These are phyloP conservation scores for Botrytis tulipae DNA, from an alignment of 2,329 filamentous ascomycete genomes.

Conservation along the genomic window DNA sequence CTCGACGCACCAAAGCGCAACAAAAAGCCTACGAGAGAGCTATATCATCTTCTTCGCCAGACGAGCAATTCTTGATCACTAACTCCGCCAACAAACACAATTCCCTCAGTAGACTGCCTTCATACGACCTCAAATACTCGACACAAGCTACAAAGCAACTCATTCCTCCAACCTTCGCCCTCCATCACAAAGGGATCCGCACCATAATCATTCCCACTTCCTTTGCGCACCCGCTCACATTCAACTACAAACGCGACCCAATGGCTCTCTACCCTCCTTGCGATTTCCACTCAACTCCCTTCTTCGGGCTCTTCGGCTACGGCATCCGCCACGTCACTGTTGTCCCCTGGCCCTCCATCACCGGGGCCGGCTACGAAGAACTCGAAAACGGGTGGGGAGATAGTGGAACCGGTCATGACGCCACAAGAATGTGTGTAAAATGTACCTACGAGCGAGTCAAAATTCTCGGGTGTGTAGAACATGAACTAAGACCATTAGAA, in stretches of 20 bases:
- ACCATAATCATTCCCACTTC: constrained; percentile 30
- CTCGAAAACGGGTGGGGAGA: constrained; percentile 27
- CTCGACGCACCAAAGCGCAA: neutral
- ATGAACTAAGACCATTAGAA: constrained; percentile 20
- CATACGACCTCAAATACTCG: neutral
- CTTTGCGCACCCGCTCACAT: constrained; percentile 36
- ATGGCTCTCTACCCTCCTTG: constrained; percentile 24
- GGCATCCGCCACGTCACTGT: constrained; percentile 26
- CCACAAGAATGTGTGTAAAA: constrained; percentile 32
- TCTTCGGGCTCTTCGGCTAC: constrained; percentile 34
- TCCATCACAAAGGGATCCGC: constrained; percentile 9
- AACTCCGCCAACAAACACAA: neutral
- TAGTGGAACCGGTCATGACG: neutral
- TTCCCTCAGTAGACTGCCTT: neutral
- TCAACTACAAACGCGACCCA: constrained; percentile 30
- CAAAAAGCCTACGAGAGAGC: constrained; percentile 3
- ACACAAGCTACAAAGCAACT: neutral
- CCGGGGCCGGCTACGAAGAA: constrained; percentile 29
- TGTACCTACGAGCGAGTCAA: constrained; percentile 30
- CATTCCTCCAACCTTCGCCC: neutral
- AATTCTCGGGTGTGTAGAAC: constrained; percentile 29
- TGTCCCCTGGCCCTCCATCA: constrained; percentile 19
- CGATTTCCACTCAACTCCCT: constrained; percentile 29
- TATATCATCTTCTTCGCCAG: neutral
- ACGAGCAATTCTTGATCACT: neutral